phyloP scores from a whole-genome alignment of 1,284 basidiomycete genomes.

The Tetrapyrgos nigripes region DNA sequence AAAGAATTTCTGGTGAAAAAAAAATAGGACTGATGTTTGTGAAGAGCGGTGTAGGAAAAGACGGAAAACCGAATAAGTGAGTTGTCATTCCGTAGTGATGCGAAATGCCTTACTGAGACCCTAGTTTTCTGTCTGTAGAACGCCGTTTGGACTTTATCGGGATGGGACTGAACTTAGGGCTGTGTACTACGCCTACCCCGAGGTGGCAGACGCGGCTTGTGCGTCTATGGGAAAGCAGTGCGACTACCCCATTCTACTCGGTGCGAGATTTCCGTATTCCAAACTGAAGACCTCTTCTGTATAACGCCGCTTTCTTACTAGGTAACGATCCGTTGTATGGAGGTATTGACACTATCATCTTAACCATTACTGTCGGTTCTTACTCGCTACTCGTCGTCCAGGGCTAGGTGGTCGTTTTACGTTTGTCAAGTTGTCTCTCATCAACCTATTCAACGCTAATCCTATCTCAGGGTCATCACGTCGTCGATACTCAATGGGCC shows the following conservation, averaged over 20 bases:
- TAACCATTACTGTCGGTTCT: neutral
- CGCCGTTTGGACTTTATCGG: constrained; percentile 80
- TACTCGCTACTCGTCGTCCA: constrained; percentile 29
- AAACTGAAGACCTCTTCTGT: constrained; percentile 8
- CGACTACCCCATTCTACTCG: constrained; percentile 81
- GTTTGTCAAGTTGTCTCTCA: constrained; percentile 47
- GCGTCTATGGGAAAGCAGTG: constrained; percentile 67
- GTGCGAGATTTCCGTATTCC: constrained; percentile 41
- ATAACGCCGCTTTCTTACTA: constrained; percentile 28
- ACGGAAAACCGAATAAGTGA: constrained; percentile 72
- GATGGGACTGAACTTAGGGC: constrained; percentile 81
- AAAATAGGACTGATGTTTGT: neutral
- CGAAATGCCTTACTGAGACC: neutral
- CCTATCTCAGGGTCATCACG: constrained; percentile 69
- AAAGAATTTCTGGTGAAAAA: constrained; percentile 1
- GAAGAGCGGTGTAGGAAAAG: constrained; percentile 79
- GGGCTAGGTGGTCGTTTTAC: constrained; percentile 85
- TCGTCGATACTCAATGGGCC: constrained; percentile 81
- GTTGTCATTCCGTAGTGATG: constrained; percentile 20
- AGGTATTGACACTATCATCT: constrained; percentile 57
- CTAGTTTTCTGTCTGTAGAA: constrained; percentile 48
- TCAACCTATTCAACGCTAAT: neutral
- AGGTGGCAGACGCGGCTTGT: constrained; percentile 75
- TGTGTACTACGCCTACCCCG: constrained; percentile 75
- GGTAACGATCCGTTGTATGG: constrained; percentile 86